phyloP scores from a whole-genome alignment of 148 eudicot species.

The Bassia scoparia region DNA sequence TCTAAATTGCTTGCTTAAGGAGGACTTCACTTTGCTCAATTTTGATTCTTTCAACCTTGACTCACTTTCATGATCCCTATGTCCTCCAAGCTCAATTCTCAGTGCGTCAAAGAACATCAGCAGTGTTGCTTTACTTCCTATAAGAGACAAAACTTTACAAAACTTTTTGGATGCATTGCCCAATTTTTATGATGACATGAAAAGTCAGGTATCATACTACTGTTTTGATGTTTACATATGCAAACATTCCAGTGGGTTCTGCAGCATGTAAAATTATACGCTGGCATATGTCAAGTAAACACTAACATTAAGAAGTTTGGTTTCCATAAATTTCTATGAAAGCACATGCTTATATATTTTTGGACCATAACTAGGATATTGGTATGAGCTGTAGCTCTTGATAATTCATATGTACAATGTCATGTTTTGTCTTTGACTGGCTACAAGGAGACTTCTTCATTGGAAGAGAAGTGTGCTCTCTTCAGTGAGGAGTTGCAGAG shows the following conservation, averaged over 20 bases:
- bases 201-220: not conserved
- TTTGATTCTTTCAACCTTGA: too few relatives aligned
- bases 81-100: too few relatives aligned
- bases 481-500: slow-evolving; percentile 71
- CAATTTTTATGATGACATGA: too few relatives aligned
- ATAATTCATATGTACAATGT: not conserved
- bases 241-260: not conserved
- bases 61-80: too few relatives aligned
- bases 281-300: too few relatives aligned
- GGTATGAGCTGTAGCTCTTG: not conserved
- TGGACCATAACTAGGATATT: not conserved
- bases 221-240: not conserved
- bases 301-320: not conserved
- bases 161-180: not conserved
- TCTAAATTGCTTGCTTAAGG: too few relatives aligned
- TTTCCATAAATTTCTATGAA: not conserved
- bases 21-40: too few relatives aligned
- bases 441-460: slow-evolving; percentile 58
- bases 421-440: slow-evolving; percentile 41
- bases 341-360: not conserved
- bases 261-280: not conserved
- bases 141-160: too few relatives aligned
- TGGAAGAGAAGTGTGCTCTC: slow-evolving; percentile 51
- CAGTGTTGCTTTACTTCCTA: too few relatives aligned
- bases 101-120: too few relatives aligned